phyloP scores from a whole-genome alignment of 2,329 filamentous ascomycete genomes.

The Pseudopyricularia javanii region DNA sequence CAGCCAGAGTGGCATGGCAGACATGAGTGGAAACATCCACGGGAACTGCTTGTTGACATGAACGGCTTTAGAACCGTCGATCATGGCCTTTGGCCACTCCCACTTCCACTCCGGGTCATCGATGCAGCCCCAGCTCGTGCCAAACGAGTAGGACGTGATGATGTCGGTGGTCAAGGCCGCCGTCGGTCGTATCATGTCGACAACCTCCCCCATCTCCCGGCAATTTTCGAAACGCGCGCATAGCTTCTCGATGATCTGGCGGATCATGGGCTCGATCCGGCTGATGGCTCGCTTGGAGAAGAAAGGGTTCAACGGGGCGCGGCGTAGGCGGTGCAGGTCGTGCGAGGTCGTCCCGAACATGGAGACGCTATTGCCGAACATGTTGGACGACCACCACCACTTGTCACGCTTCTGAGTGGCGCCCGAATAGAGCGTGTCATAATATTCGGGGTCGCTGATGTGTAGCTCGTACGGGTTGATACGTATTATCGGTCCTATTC shows the following conservation, averaged over 20 bases:
- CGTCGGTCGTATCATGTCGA: slow-evolving; percentile 13
- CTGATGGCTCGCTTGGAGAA: slow-evolving; percentile 9
- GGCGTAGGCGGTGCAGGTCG: slow-evolving; percentile 8
- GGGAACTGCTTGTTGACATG: slow-evolving; percentile 16
- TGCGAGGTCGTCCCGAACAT: slow-evolving; percentile 6
- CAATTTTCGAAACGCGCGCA: slow-evolving; percentile 7
- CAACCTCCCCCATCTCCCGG: background rate
- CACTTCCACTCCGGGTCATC: slow-evolving; percentile 14
- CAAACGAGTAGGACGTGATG: slow-evolving; percentile 24
- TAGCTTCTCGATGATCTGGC: slow-evolving; percentile 8
- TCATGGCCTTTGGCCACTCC: slow-evolving; percentile 12
- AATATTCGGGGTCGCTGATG: slow-evolving; percentile 17
- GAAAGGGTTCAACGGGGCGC: slow-evolving; percentile 8
- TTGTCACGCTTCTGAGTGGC: slow-evolving; percentile 7
- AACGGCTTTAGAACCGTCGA: slow-evolving; percentile 12
- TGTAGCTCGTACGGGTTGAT: slow-evolving; percentile 20
- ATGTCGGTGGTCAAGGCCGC: slow-evolving; percentile 20
- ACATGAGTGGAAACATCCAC: slow-evolving; percentile 12
- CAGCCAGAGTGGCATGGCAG: slow-evolving; percentile 11
- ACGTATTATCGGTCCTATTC: slow-evolving; percentile 18
- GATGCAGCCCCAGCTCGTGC: slow-evolving; percentile 16
- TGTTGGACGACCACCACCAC: background rate
- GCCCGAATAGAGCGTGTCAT: slow-evolving; percentile 9
- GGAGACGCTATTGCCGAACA: background rate
- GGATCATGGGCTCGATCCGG: slow-evolving; percentile 9